A percentile compares a stretch with the other conserved stretches of the same genome.
Evolutionary conservation across 306 rosid species (phyloP).

Genomic region (Cucurbita pepo): DNA sequence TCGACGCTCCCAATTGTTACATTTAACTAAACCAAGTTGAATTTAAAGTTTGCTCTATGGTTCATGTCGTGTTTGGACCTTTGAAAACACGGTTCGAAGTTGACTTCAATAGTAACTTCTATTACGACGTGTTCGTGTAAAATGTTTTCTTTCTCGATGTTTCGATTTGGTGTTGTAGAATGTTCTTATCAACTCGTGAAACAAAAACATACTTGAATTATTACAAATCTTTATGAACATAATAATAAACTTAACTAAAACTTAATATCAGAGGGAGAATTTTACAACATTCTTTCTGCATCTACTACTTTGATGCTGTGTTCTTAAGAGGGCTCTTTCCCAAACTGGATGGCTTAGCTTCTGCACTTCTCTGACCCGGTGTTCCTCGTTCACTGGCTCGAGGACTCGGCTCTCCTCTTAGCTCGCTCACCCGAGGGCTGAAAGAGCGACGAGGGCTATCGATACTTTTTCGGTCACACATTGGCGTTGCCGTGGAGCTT

Average conservation of each 20-base stretch:
- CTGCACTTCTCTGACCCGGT: conserved; percentile 41
- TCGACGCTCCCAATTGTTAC: too few relatives aligned
- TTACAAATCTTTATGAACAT: conserved; percentile 3
- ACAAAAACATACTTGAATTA: neutral
- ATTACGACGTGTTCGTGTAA: neutral
- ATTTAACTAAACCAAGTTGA: too few relatives aligned
- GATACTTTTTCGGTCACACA: conserved; percentile 20
- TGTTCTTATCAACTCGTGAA: neutral
- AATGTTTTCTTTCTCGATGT: neutral
- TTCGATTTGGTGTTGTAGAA: neutral
- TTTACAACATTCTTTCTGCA: conserved; percentile 2
- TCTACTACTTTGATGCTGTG: conserved; percentile 23
- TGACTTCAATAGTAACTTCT: neutral
- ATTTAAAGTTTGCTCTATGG: too few relatives aligned
- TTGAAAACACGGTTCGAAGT: neutral
- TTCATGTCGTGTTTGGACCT: neutral
- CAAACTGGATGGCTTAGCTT: conserved; percentile 28
- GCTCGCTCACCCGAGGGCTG: conserved; percentile 49
- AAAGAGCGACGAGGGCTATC: conserved; percentile 36
- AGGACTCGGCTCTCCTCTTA: conserved; percentile 52
- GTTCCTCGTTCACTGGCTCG: conserved; percentile 40
- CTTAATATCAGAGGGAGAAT: conserved; percentile 3
- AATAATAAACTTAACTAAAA: conserved; percentile 9
- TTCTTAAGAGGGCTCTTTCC: conserved; percentile 55
- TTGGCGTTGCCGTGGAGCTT: conserved; percentile 69